Base-by-base conservation (phyloP, 306 rosid species). In the Cyamopsis tetragonoloba region DNA sequence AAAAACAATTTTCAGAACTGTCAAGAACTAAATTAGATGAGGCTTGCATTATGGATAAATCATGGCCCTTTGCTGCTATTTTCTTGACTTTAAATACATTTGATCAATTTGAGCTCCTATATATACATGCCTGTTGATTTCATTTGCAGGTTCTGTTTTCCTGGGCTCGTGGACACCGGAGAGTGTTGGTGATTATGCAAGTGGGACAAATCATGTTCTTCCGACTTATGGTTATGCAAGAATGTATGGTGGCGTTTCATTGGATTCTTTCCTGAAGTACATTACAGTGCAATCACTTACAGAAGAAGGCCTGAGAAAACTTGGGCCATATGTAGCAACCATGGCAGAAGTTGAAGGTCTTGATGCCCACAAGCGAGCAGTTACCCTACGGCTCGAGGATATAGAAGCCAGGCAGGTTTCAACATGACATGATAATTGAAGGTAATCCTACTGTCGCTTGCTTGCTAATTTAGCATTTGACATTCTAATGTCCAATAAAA, bases 141-240 rank as follows among this genome's bases (percentile, higher is more conserved):
- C 44, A 2, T 38, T 1, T 60, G 71, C 87, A 91, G 97, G 97
- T 48, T 87, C 97, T 44, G 92, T 91, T 28, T 87, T 90, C 56
- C 47, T 91, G 38, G 97, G 97, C 71, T 83, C 72, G 27, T 91
- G 97, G 97, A 87, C 97, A 1, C 97, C 97, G 0, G 97, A 91
- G 78, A 91, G 97, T 42, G 95, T 91, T 41, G 92, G 95, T 75
- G 97, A 91, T 62, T 91, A 91, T 53, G 97, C 97, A 4, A 91
- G 97, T 62, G 97, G 97, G 65, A 91, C 97, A 14, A 91, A 91
- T 77, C 97, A 88, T 49, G 97, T 91, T 68, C 95, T 88, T 79
- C 97, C 97, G 15, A 88, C 95, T 6, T 88, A 91, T 50, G 95
- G 97, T 17, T 91, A 88, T 82, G 95, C 95, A 10, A 83, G 95